phyloP scores from a whole-genome alignment of 2,329 filamentous ascomycete genomes.

The Fragosphaeria purpurea region DNA sequence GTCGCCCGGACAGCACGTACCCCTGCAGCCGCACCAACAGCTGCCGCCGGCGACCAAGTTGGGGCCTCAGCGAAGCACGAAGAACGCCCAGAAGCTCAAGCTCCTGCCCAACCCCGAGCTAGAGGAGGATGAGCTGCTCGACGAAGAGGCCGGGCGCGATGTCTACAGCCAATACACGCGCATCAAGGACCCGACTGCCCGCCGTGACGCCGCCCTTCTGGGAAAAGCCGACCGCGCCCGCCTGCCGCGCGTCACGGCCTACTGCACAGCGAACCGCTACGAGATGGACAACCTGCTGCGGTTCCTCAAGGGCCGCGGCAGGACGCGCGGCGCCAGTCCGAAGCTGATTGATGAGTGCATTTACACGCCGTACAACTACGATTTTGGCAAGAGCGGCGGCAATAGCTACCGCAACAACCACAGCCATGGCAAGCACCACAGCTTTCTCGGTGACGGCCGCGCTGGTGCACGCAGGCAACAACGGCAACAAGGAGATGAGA shows the following conservation, averaged over 20 bases:
- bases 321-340: slow-evolving; percentile 68
- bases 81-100: slow-evolving; percentile 94
- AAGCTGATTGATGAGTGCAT: slow-evolving; percentile 97
- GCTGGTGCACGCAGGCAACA: slow-evolving; percentile 17
- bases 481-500: slow-evolving; percentile 20
- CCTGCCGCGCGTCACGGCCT: slow-evolving; percentile 86
- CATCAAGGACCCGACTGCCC: slow-evolving; percentile 91
- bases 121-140: slow-evolving; percentile 60
- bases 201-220: slow-evolving; percentile 80
- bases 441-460: slow-evolving; percentile 1
- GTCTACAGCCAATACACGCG: slow-evolving; percentile 97
- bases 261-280: slow-evolving; percentile 89
- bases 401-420: slow-evolving; percentile 27
- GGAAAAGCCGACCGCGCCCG: slow-evolving; percentile 87
- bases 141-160: slow-evolving; percentile 88
- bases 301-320: slow-evolving; percentile 77
- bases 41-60: slow-evolving; percentile 53
- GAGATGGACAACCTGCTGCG: slow-evolving; percentile 81
- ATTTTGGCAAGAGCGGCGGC: slow-evolving; percentile 7
- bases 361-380: slow-evolving; percentile 85
- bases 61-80: slow-evolving; percentile 87
- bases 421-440: slow-evolving; percentile 5
- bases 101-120: slow-evolving; percentile 79
- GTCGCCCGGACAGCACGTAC: slow-evolving; percentile 5
- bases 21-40: slow-evolving; percentile 2